phyloP scores from a whole-genome alignment of 345 rosid species.

The Brassica carinata region DNA sequence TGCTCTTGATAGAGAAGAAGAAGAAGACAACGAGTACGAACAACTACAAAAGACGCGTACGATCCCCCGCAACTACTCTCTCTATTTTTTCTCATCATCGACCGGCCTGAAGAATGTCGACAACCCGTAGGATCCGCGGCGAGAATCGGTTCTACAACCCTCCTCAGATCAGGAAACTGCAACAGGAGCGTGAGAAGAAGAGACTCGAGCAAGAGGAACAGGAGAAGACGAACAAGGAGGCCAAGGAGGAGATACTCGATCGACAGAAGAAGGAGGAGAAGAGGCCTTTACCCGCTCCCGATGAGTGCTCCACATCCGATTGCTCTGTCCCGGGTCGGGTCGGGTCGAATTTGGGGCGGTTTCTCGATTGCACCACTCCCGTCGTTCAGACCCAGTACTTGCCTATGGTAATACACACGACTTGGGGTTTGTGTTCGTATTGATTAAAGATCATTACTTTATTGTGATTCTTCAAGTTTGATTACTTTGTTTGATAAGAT shows the following conservation, averaged over 20 bases:
- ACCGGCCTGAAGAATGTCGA: constrained; percentile 32
- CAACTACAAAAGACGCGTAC: background rate
- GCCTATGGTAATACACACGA: constrained; percentile 57
- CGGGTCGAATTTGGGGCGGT: background rate
- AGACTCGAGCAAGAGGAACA: constrained; percentile 36
- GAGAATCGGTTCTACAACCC: constrained; percentile 60
- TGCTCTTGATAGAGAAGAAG: constrained; percentile 12
- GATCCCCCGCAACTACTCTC: constrained; percentile 10
- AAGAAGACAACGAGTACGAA: background rate
- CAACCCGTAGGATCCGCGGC: constrained; percentile 42
- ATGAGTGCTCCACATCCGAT: background rate
- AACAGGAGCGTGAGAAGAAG: constrained; percentile 40
- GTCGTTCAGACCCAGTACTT: background rate
- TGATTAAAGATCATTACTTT: background rate
- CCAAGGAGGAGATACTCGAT: constrained; percentile 11
- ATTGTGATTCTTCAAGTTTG: background rate
- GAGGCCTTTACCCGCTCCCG: constrained; percentile 26
- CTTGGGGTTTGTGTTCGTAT: background rate
- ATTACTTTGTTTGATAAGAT: background rate
- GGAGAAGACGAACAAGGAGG: constrained; percentile 18
- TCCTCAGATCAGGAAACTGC: constrained; percentile 48
- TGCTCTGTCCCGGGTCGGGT: background rate
- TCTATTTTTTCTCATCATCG: background rate
- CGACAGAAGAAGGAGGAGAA: constrained; percentile 29
- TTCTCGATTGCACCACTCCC: background rate